Evolutionary conservation across 2,329 filamentous ascomycete genomes (phyloP).

Genomic region (Trichophyton simii): DNA sequence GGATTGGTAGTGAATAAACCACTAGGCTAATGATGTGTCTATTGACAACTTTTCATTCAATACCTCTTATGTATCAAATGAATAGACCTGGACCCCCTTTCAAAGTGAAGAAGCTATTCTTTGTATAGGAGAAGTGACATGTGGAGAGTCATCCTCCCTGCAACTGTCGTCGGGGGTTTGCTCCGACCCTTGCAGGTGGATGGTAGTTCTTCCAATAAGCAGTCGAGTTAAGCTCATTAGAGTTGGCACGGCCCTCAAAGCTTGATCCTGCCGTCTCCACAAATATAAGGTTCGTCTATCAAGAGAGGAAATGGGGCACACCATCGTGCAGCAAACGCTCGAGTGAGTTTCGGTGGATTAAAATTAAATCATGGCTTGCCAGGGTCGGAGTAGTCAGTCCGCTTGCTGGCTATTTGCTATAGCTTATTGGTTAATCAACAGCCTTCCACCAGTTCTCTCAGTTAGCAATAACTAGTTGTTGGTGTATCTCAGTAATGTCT

Average conservation of each 20-base stretch:
- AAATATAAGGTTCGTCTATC: neutral
- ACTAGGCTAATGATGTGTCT: no score
- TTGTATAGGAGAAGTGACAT: no score
- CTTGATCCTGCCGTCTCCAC: neutral
- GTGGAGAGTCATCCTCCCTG: no score
- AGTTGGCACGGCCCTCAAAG: neutral
- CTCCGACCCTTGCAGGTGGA: neutral
- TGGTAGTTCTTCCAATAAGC: neutral
- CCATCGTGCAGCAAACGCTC: neutral
- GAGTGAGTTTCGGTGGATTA: neutral
- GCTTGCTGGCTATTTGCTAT: neutral
- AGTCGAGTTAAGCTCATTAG: neutral
- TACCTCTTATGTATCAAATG: no score
- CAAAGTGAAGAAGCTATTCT: no score
- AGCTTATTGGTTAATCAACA: neutral
- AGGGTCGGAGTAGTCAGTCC: neutral
- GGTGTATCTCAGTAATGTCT: neutral
- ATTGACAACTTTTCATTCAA: no score
- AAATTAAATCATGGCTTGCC: neutral
- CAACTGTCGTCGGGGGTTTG: neutral
- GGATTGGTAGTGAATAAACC: no score
- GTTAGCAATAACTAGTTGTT: neutral
- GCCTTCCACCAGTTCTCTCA: no score
- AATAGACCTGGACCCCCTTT: no score
- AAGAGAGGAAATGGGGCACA: neutral